phyloP scores from a whole-genome alignment of 2,329 filamentous ascomycete genomes.

The Xylariaceae sp. region DNA sequence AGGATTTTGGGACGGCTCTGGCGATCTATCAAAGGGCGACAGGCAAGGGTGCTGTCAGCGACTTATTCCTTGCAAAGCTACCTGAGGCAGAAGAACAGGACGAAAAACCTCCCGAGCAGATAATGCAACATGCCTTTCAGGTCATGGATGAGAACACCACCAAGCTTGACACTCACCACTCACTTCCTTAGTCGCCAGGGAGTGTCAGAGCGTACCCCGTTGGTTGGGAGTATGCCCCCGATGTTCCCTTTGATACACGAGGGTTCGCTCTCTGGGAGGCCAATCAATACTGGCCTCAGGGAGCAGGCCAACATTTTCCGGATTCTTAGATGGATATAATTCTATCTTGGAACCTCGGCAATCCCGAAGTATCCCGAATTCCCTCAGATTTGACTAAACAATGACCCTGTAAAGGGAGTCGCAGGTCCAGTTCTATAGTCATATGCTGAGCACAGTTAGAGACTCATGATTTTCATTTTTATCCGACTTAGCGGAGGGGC shows the following conservation, averaged over 20 bases:
- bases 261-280: too few species aligned
- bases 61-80: constrained; percentile 26
- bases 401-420: too few species aligned
- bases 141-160: constrained; percentile 34
- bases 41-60: constrained; percentile 25
- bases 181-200: not conserved
- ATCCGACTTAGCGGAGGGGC: too few species aligned
- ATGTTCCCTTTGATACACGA: too few species aligned
- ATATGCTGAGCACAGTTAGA: too few species aligned
- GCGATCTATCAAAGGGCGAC: constrained; percentile 29
- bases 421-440: too few species aligned
- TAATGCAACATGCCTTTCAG: constrained; percentile 23
- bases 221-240: not conserved
- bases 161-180: constrained; percentile 26
- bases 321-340: too few species aligned
- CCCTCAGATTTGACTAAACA: not conserved
- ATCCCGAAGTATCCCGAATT: not conserved
- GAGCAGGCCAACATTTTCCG: too few species aligned
- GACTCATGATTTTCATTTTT: too few species aligned
- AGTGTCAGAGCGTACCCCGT: not conserved
- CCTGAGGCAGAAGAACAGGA: constrained; percentile 27
- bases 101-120: constrained; percentile 16
- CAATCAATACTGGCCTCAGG: too few species aligned
- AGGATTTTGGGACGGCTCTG: constrained; percentile 27
- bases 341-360: too few species aligned